These are phyloP conservation scores for Psilocybe cyanescens DNA, from an alignment of 768 basidiomycete species.

Conservation along the genomic window DNA sequence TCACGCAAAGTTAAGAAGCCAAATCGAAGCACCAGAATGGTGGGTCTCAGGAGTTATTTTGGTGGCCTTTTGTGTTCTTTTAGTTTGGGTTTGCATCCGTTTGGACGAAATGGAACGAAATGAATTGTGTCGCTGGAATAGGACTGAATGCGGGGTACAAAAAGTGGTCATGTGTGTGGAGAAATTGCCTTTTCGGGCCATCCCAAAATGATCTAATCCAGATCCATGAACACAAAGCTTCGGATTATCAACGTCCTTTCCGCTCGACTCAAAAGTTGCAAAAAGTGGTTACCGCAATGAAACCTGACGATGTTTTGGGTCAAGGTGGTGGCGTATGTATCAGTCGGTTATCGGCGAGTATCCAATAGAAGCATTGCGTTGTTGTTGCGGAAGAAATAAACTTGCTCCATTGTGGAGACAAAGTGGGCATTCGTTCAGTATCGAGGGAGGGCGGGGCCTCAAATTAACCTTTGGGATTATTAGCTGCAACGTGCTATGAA, in stretches of 20 bases:
- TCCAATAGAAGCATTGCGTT: neutral
- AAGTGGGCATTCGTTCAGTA: neutral
- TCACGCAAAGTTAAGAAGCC: neutral
- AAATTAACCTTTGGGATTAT: neutral
- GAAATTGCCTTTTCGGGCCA: constrained; percentile 16
- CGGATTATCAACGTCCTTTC: neutral
- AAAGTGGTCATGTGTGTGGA: constrained; percentile 21
- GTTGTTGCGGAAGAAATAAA: constrained; percentile 2
- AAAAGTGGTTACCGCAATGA: neutral
- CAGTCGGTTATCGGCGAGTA: neutral
- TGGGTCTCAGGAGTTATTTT: neutral
- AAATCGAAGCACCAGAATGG: neutral
- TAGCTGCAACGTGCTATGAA: neutral
- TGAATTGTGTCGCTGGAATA: constrained; percentile 16
- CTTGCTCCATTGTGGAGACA: constrained; percentile 8
- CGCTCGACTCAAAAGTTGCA: neutral
- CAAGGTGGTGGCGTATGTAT: neutral
- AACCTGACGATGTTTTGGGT: neutral
- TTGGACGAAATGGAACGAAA: constrained; percentile 7
- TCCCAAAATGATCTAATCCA: constrained; percentile 9
- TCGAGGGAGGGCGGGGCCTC: neutral
- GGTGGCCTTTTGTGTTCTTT: neutral
- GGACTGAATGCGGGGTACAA: constrained; percentile 20
- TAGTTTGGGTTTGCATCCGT: constrained; percentile 2
- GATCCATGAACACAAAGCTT: constrained; percentile 13